Percentiles rank a stretch among this genome's conserved stretches.
Evolutionary conservation across 2,329 filamentous ascomycete species (phyloP).

Genomic region (Beauveria medogensis): DNA sequence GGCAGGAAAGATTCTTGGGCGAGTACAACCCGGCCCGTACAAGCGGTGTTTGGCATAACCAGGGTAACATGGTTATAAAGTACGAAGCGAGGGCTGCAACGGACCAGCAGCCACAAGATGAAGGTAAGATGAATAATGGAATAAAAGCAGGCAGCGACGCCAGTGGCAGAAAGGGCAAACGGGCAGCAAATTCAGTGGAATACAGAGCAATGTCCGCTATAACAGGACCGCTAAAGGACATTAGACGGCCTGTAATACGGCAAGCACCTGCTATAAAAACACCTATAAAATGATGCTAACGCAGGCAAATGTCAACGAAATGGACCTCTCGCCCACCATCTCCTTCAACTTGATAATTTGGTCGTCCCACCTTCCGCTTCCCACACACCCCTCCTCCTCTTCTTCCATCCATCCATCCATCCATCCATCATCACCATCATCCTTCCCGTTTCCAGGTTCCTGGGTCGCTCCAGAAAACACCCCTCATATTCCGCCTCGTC

Average conservation of each 20-base stretch:
- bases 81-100: no score
- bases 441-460: slow-evolving; percentile 2
- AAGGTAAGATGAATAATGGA: no score
- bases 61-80: no score
- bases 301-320: no score
- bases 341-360: no score
- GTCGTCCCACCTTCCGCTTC: background rate
- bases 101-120: no score
- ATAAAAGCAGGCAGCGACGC: no score
- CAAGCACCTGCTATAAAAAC: no score
- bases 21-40: no score
- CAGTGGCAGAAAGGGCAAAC: no score
- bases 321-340: background rate
- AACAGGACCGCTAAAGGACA: background rate
- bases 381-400: background rate
- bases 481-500: background rate
- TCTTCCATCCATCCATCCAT: background rate
- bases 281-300: background rate
- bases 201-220: background rate
- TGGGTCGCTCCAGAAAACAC: background rate
- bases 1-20: no score
- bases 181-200: background rate
- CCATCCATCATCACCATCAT: background rate
- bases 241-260: background rate
- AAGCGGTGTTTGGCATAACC: no score